Evolutionary conservation across 2,329 filamentous ascomycete species (phyloP).

Genomic region (Fusarium sambucinum): DNA sequence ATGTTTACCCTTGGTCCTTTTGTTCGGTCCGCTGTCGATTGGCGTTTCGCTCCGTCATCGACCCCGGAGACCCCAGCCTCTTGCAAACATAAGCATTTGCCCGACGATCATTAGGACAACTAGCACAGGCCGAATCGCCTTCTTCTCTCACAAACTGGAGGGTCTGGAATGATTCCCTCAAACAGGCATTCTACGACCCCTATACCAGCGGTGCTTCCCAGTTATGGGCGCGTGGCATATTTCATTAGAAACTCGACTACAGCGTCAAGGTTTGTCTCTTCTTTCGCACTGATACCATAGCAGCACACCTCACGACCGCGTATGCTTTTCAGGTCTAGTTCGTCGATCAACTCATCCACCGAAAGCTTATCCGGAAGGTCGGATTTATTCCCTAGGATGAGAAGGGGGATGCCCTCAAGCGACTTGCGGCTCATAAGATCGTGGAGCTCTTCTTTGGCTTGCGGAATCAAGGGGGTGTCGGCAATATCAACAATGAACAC

Average conservation of each 20-base stretch:
- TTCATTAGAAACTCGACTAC: constrained; percentile 97
- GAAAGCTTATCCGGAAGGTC: constrained; percentile 91
- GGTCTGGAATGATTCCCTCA: constrained; percentile 16
- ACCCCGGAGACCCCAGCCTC: constrained; percentile 1
- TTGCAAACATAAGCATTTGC: constrained; percentile 12
- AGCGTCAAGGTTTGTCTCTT: constrained; percentile 97
- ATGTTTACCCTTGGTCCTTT: constrained; percentile 45
- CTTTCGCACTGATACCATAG: constrained; percentile 98
- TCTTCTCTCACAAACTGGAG: constrained; percentile 10
- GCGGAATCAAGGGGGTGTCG: constrained; percentile 81
- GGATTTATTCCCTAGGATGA: constrained; percentile 97
- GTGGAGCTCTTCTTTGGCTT: constrained; percentile 93
- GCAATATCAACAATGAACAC: constrained; percentile 99
- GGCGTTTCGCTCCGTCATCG: constrained; percentile 29
- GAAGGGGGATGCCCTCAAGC: constrained; percentile 87
- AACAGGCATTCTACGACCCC: constrained; percentile 26
- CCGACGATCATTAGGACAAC: constrained; percentile 4
- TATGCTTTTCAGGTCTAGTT: constrained; percentile 88
- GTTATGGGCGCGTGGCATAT: constrained; percentile 75
- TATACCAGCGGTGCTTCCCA: constrained; percentile 16
- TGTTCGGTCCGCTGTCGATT: constrained; percentile 32
- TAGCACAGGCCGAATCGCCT: constrained; percentile 7
- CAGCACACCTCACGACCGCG: constrained; percentile 95
- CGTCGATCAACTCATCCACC: constrained; percentile 95
- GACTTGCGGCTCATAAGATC: constrained; percentile 86